Percentiles rank a stretch among this genome's conserved stretches.
These are phyloP conservation scores for Trichophyton verrucosum DNA, from an alignment of 2,329 filamentous ascomycete genomes.

Conservation along the genomic window DNA sequence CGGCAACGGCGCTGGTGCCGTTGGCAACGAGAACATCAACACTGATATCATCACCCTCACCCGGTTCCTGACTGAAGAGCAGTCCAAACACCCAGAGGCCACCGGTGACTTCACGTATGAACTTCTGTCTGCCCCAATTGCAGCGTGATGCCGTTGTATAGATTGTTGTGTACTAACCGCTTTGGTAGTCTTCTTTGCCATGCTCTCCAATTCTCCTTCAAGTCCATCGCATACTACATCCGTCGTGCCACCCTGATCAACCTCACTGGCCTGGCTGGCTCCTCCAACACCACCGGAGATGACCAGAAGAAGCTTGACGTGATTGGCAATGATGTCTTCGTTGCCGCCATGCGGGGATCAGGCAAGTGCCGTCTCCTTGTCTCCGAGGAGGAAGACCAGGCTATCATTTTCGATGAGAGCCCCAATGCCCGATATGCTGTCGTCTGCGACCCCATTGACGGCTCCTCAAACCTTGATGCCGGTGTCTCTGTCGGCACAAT, in stretches of 20 bases:
- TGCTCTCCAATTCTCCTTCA: slow-evolving; percentile 98
- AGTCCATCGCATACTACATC: slow-evolving; percentile 99
- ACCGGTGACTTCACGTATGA: slow-evolving; percentile 96
- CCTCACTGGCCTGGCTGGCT: slow-evolving; percentile 85
- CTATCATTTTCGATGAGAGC: slow-evolving; percentile 71
- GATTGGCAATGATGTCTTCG: slow-evolving; percentile 96
- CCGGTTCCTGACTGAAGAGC: slow-evolving; percentile 90
- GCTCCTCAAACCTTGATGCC: slow-evolving; percentile 92
- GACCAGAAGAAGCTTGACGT: slow-evolving; percentile 99
- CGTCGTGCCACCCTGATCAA: slow-evolving; percentile 90
- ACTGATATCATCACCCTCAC: slow-evolving; percentile 93
- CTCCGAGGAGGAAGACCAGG: slow-evolving; percentile 94
- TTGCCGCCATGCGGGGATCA: slow-evolving; percentile 85
- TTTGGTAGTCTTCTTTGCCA: slow-evolving; percentile 72
- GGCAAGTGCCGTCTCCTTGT: slow-evolving; percentile 84
- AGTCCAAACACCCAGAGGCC: slow-evolving; percentile 81
- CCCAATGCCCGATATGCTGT: slow-evolving; percentile 76
- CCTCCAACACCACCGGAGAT: slow-evolving; percentile 88
- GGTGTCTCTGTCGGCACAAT: slow-evolving; percentile 97
- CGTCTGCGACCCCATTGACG: slow-evolving; percentile 95
- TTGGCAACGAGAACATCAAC: slow-evolving; percentile 68
- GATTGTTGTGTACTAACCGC: not conserved
- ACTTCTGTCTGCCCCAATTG: not conserved
- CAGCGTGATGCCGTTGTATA: slow-evolving; percentile 5
- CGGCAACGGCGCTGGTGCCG: slow-evolving; percentile 40